Evolutionary conservation across 169 alveolate genomes (phyloP), one percentile per base, ranked within the genome.

Genomic region (Eimeria necatrix): DNA sequence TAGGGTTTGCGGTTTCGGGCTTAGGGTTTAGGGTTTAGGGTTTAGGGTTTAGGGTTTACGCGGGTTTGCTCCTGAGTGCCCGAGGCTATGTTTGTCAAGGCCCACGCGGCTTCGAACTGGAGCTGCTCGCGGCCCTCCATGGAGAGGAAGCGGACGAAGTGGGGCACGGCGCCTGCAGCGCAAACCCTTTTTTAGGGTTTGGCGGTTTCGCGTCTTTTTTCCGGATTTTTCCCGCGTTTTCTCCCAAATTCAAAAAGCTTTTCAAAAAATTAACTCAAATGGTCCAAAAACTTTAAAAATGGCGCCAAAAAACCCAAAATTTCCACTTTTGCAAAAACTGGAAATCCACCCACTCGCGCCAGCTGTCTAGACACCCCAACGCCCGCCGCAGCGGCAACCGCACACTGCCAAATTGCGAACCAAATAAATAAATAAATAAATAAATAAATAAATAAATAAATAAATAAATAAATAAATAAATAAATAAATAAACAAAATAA

Each of bases 101-200:
- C 99, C 97, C 97, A 95, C 9, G 97, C 97, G 16, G 97, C 96
- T 95, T 99, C 99, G 95, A 99, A 99, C 96, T 99, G 99, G 80
- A 99, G 97, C 81, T 99, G 99, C 1, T 99, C 99, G 46, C 98
- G 98, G 91, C 98, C 99, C 59, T 93, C 92, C 52, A 98, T 96
- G 26, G 96, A 59, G 86, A 98, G 94, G 94, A 98, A 98, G 52
- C 96, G 98, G 49, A 98, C 98, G 91, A 99, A 97, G 52, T 97
- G 96, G n/a, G 99, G 99, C 16, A 99, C 99, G 20, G 99, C 98
- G n/a, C 99, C 99, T 64, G 99, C 97, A 83, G 98, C 98, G n/a
- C n/a, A n/a, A n/a, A n/a, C n/a, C n/a, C n/a, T n/a, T n/a, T n/a
- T 61, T 98, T 98, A 10, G 98, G 99, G 94, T 85, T 20, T 22